phyloP scores from a whole-genome alignment of 345 rosid genomes.

The Syzygium oleosum region DNA sequence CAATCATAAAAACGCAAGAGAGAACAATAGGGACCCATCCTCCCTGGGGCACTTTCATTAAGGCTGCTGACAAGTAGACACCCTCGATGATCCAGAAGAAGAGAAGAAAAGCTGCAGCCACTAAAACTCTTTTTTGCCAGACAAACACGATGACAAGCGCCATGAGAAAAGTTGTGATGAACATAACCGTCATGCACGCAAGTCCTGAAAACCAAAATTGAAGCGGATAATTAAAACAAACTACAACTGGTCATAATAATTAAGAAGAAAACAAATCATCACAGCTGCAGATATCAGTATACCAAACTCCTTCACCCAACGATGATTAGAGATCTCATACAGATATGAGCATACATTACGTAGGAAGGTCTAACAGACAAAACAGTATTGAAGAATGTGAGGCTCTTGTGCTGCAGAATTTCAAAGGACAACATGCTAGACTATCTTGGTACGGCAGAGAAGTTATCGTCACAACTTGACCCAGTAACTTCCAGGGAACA shows the following conservation, averaged over 20 bases:
- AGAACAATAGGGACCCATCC: slow-evolving; percentile 91
- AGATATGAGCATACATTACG: neutral
- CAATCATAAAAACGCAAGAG: slow-evolving; percentile 47
- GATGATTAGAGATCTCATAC: neutral
- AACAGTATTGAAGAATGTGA: neutral
- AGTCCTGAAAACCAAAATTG: slow-evolving; percentile 46
- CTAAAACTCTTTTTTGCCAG: slow-evolving; percentile 54
- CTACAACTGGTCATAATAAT: neutral
- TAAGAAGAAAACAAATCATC: neutral
- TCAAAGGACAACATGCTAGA: neutral
- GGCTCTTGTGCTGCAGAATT: neutral
- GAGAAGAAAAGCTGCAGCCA: slow-evolving; percentile 54
- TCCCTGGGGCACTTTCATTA: slow-evolving; percentile 73
- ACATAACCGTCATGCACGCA: slow-evolving; percentile 83
- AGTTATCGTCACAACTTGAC: neutral
- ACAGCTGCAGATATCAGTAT: neutral
- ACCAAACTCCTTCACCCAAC: neutral
- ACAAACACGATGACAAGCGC: slow-evolving; percentile 72
- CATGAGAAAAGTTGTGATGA: slow-evolving; percentile 86
- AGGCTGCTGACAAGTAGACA: slow-evolving; percentile 75
- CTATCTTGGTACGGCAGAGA: neutral
- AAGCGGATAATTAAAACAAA: neutral
- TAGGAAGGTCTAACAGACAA: neutral
- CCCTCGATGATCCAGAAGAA: slow-evolving; percentile 74
- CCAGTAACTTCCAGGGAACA: neutral